Conservation (phyloP, 2,329 filamentous ascomycete species). For the Penicillium janthinellum region DNA sequence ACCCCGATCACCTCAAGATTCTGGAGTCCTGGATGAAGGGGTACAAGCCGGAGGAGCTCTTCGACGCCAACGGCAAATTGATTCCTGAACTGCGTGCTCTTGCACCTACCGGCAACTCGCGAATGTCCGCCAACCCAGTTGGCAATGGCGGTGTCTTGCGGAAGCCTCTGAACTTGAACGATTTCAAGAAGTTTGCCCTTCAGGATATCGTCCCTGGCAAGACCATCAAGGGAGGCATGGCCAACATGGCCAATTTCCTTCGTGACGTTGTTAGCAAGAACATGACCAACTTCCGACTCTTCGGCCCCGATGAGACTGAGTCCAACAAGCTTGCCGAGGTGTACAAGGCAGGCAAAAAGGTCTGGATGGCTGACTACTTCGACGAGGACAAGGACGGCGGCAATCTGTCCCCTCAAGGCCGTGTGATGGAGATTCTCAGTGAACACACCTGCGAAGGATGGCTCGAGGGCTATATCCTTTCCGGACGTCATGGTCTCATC, state of each 20-base stretch:
- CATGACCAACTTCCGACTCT: constrained; percentile 69
- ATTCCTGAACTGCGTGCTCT: constrained; percentile 64
- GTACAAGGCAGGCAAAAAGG: constrained; percentile 75
- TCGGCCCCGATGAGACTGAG: constrained; percentile 79
- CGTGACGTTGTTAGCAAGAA: constrained; percentile 69
- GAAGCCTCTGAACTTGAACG: constrained; percentile 68
- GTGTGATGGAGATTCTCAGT: constrained; percentile 83
- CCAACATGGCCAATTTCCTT: constrained; percentile 67
- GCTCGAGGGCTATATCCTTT: constrained; percentile 77
- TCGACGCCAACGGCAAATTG: constrained; percentile 65
- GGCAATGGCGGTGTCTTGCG: constrained; percentile 70
- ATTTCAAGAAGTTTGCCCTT: constrained; percentile 69
- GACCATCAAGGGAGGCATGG: constrained; percentile 65
- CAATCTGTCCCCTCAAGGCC: constrained; percentile 67
- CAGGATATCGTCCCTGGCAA: constrained; percentile 63
- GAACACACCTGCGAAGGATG: constrained; percentile 80
- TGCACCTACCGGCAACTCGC: constrained; percentile 64
- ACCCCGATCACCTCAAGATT: constrained; percentile 65
- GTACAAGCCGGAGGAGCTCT: constrained; percentile 73
- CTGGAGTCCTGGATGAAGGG: constrained; percentile 77
- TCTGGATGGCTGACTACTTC: constrained; percentile 78
- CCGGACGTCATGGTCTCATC: constrained; percentile 72
- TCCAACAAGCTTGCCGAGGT: constrained; percentile 75
- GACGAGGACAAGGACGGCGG: constrained; percentile 75
- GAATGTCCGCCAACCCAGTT: constrained; percentile 78